A percentile compares a stretch with the other conserved stretches of the same genome.
These are phyloP conservation scores for Thelephora terrestris DNA, from an alignment of 1,284 basidiomycete genomes.

Conservation along the genomic window DNA sequence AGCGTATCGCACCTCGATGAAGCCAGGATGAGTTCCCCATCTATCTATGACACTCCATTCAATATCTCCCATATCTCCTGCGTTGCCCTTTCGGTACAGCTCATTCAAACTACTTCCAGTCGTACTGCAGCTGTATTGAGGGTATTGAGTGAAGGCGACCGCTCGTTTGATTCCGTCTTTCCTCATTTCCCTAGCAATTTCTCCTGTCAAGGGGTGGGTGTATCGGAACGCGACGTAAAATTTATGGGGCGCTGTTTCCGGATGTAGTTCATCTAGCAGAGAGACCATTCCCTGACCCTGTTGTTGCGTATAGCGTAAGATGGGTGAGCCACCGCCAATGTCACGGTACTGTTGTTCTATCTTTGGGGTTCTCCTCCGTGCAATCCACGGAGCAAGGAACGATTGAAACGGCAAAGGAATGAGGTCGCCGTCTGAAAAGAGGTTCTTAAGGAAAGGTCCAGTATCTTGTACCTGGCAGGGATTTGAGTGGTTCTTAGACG, in stretches of 20 bases:
- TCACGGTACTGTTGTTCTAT: constrained; percentile 92
- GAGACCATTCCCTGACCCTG: constrained; percentile 90
- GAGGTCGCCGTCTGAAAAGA: constrained; percentile 93
- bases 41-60: constrained; percentile 98
- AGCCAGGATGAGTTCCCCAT: constrained; percentile 92
- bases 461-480: constrained; percentile 67
- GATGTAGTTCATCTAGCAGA: constrained; percentile 89
- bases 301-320: constrained; percentile 79
- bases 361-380: constrained; percentile 83
- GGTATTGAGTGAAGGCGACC: constrained; percentile 97
- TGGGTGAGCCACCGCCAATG: constrained; percentile 98
- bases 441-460: constrained; percentile 82
- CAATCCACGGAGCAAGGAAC: constrained; percentile 82
- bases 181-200: constrained; percentile 78
- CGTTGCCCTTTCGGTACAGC: constrained; percentile 59
- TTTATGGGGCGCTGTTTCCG: constrained; percentile 92
- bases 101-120: constrained; percentile 97
- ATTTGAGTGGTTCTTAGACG: not conserved
- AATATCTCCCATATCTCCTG: constrained; percentile 50
- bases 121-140: constrained; percentile 97
- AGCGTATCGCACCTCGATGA: constrained; percentile 65
- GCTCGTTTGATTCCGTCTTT: constrained; percentile 88
- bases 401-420: constrained; percentile 94
- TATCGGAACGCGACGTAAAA: constrained; percentile 94
- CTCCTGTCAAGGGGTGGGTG: constrained; percentile 82